Evolutionary conservation across 2,329 filamentous ascomycete genomes (phyloP).

Genomic region (Verticillium isaacii): DNA sequence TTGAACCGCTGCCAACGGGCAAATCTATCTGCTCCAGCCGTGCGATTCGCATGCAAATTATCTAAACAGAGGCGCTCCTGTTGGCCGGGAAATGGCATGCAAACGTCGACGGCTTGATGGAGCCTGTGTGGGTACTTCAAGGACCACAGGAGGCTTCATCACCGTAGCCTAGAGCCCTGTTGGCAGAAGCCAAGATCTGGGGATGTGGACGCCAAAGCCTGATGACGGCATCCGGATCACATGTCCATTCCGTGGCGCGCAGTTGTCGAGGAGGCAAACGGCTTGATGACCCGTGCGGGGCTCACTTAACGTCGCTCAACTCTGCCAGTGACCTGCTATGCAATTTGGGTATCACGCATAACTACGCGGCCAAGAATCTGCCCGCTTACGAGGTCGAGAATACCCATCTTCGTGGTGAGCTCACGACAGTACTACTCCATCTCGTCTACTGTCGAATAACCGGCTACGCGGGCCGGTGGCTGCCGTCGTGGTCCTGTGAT

Average conservation of each 20-base stretch:
- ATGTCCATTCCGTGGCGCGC: not conserved
- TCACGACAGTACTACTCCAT: not conserved
- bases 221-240: not conserved
- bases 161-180: not conserved
- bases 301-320: no score
- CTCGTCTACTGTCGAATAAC: not conserved
- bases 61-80: not conserved
- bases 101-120: not conserved
- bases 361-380: no score
- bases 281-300: no score
- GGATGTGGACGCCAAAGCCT: not conserved
- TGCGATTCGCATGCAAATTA: not conserved
- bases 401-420: not conserved
- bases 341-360: no score
- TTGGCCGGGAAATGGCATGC: not conserved
- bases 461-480: not conserved
- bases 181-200: not conserved
- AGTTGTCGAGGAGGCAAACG: no score
- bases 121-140: no score
- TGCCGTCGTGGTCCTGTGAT: not conserved
- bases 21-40: no score
- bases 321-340: no score
- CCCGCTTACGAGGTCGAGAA: no score
- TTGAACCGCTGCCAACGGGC: not conserved
- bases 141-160: not conserved